Evolutionary conservation across 331 rosid genomes (phyloP).

Genomic region (Malus hybrid): DNA sequence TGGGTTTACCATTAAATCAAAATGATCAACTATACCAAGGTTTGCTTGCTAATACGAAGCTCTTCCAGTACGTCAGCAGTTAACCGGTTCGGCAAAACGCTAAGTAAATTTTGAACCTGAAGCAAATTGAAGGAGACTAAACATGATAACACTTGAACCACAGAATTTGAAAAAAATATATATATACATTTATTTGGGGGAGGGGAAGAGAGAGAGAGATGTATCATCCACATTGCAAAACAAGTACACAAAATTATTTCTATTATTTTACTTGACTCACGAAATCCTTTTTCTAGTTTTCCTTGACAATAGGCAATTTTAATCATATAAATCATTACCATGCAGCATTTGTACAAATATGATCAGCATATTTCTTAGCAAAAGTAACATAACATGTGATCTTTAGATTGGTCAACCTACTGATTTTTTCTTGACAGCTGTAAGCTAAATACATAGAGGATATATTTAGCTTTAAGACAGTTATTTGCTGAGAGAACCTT

Average conservation of each 20-base stretch:
- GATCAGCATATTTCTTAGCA: not conserved
- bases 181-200: too few species aligned
- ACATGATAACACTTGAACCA: not conserved
- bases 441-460: not conserved
- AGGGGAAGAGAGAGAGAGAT: too few species aligned
- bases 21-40: conserved; percentile 48
- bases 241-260: not conserved
- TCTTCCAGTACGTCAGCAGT: conserved; percentile 86
- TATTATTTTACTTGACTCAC: not conserved
- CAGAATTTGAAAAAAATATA: not conserved
- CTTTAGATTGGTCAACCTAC: not conserved
- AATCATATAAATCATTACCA: not conserved
- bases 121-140: conserved; percentile 8
- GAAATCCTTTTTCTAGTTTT: not conserved
- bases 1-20: conserved; percentile 2
- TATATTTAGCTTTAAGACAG: not conserved
- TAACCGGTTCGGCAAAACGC: conserved; percentile 79
- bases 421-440: not conserved
- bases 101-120: conserved; percentile 81
- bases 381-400: not conserved
- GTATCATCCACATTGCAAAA: too few species aligned
- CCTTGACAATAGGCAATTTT: not conserved
- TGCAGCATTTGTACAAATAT: not conserved
- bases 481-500: not conserved
- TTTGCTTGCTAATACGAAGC: conserved; percentile 98